A percentile compares a stretch with the other conserved stretches of the same genome.
phyloP scores from a whole-genome alignment of 2,329 filamentous ascomycete genomes.

The Myriosclerotinia curreyana region DNA sequence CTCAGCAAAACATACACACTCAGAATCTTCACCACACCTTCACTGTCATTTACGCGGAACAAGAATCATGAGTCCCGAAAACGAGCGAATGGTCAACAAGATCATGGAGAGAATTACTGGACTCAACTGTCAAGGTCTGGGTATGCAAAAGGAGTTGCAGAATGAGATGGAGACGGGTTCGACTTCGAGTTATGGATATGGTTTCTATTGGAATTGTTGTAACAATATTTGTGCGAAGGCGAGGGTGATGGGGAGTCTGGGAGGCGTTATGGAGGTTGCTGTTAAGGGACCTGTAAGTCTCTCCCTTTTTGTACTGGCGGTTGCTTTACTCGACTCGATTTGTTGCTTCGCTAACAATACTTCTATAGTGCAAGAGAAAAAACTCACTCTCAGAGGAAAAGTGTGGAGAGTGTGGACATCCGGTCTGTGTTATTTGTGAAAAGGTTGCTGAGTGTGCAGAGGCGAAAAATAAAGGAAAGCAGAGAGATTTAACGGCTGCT shows the following conservation, averaged over 20 bases:
- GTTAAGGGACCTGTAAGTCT: not conserved
- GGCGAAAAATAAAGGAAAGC: not conserved
- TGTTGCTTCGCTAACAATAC: not conserved
- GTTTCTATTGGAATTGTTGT: slow-evolving; percentile 15
- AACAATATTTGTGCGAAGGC: not conserved
- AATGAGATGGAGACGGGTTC: not conserved
- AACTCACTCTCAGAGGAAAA: not conserved
- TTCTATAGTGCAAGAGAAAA: slow-evolving; percentile 8
- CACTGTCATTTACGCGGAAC: not conserved
- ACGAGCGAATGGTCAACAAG: not conserved
- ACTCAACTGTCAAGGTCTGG: not conserved
- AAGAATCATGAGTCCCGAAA: not conserved
- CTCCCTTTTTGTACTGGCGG: no score
- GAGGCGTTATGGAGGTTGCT: not conserved
- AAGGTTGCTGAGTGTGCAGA: not conserved
- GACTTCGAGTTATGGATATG: not conserved
- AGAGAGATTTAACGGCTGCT: not conserved
- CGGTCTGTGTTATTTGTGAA: not conserved
- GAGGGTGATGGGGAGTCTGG: not conserved
- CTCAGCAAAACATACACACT: not conserved
- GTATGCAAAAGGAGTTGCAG: not conserved
- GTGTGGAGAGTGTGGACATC: slow-evolving; percentile 16
- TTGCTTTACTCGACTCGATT: not conserved
- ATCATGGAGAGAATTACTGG: not conserved
- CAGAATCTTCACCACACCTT: not conserved